These are phyloP conservation scores for Monilinia fructicola DNA, from an alignment of 2,329 filamentous ascomycete species.

Conservation along the genomic window DNA sequence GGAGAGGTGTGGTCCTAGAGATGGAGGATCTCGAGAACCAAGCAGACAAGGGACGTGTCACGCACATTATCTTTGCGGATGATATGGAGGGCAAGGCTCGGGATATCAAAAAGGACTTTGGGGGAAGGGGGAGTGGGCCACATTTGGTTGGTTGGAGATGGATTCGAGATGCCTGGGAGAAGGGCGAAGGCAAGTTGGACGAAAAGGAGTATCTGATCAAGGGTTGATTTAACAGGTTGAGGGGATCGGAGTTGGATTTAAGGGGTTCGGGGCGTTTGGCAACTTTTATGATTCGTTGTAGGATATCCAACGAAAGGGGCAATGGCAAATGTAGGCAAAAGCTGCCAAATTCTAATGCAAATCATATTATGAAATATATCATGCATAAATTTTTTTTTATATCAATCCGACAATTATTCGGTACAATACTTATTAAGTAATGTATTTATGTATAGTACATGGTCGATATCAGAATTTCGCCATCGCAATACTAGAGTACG, in stretches of 20 bases:
- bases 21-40: slow-evolving; percentile 38
- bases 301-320: too few species aligned
- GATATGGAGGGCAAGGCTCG: slow-evolving; percentile 42
- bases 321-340: too few species aligned
- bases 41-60: slow-evolving; percentile 56
- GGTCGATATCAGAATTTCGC: too few species aligned
- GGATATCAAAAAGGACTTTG: slow-evolving; percentile 48
- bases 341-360: too few species aligned
- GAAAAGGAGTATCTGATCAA: slow-evolving; percentile 61
- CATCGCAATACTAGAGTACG: too few species aligned
- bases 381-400: too few species aligned
- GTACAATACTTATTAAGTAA: too few species aligned
- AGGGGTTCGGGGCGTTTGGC: neutral
- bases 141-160: slow-evolving; percentile 69
- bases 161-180: slow-evolving; percentile 78
- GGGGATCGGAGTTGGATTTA: neutral
- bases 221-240: neutral
- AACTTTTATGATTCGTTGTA: too few species aligned
- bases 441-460: too few species aligned
- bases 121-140: slow-evolving; percentile 50
- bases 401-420: too few species aligned
- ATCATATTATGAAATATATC: too few species aligned
- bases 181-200: slow-evolving; percentile 70
- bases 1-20: slow-evolving; percentile 55
- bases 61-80: slow-evolving; percentile 67